Percentiles rank a stretch among this genome's conserved stretches.
Evolutionary conservation across 1,139 yeast species (phyloP).

Genomic region (Sugiyamaella novakii): DNA sequence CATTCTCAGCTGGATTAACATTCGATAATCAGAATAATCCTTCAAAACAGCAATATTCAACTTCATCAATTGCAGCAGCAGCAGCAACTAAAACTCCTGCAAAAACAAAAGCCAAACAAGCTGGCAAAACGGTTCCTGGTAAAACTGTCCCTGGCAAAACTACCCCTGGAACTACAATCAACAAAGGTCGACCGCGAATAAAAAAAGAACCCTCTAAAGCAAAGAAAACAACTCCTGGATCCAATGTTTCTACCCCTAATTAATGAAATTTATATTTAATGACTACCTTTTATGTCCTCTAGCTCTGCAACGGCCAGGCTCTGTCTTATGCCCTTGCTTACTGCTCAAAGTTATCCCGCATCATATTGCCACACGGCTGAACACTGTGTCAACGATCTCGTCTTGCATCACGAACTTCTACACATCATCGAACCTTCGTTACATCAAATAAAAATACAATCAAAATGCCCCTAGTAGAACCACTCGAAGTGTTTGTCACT

Average conservation of each 20-base stretch:
- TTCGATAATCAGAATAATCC: conserved; percentile 3
- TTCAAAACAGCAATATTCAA: background rate
- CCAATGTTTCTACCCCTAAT: conserved; percentile 3
- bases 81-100: conserved; percentile 9
- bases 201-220: conserved; percentile 21
- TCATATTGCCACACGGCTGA: background rate
- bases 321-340: background rate
- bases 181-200: conserved; percentile 26
- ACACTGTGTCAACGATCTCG: background rate
- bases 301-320: no score
- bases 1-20: conserved; percentile 12
- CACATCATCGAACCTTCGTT: background rate
- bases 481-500: conserved; percentile 11
- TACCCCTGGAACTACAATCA: conserved; percentile 17
- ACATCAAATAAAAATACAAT: background rate
- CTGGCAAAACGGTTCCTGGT: conserved; percentile 19
- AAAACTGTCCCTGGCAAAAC: conserved; percentile 15
- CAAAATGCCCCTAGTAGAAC: conserved; percentile 10
- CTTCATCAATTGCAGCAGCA: conserved; percentile 13
- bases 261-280: conserved; percentile 10
- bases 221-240: conserved; percentile 12
- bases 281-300: no score
- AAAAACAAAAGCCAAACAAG: conserved; percentile 18
- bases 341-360: background rate
- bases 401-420: conserved; percentile 1